phyloP scores from a whole-genome alignment of 129 eudicot genomes.

The Lactuca saligna region DNA sequence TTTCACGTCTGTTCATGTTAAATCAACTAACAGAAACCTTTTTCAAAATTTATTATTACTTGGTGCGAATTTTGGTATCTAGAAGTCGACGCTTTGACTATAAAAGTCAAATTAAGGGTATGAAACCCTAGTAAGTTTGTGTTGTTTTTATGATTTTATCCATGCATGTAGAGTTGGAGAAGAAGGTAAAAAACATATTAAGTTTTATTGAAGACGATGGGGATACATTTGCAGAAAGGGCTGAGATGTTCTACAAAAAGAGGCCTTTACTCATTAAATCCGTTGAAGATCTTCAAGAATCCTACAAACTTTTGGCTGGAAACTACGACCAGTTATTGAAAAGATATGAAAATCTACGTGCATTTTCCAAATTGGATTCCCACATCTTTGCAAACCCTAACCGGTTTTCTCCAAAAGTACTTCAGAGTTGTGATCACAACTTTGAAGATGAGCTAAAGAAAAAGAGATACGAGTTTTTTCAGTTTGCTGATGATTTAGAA shows the following conservation, averaged over 20 bases:
- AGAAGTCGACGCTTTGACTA: background rate
- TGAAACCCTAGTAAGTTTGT: slow-evolving; percentile 7
- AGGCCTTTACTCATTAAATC: slow-evolving; percentile 44
- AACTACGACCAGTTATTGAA: slow-evolving; percentile 36
- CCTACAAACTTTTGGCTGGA: slow-evolving; percentile 53
- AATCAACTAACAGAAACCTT: background rate
- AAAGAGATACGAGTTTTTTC: background rate
- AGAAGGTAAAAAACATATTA: slow-evolving; percentile 37
- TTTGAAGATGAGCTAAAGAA: background rate
- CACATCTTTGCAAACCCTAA: slow-evolving; percentile 6
- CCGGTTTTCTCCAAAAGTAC: background rate
- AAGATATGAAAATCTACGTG: background rate
- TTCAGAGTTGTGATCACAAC: slow-evolving; percentile 12
- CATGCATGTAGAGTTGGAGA: slow-evolving; percentile 42
- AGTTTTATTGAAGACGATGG: slow-evolving; percentile 49
- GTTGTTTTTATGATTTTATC: background rate
- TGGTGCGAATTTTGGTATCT: too few relatives aligned
- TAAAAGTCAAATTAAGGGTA: slow-evolving; percentile 15
- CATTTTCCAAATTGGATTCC: background rate
- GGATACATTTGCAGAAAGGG: slow-evolving; percentile 53
- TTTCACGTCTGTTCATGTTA: background rate
- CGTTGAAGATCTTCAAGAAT: slow-evolving; percentile 41
- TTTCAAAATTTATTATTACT: background rate
- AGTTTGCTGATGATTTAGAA: slow-evolving; percentile 13
- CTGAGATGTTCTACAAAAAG: slow-evolving; percentile 59